Evolutionary conservation across 2,329 filamentous ascomycete genomes (phyloP), one percentile per base, ranked within the genome.

Genomic region (Aspergillus sp.): DNA sequence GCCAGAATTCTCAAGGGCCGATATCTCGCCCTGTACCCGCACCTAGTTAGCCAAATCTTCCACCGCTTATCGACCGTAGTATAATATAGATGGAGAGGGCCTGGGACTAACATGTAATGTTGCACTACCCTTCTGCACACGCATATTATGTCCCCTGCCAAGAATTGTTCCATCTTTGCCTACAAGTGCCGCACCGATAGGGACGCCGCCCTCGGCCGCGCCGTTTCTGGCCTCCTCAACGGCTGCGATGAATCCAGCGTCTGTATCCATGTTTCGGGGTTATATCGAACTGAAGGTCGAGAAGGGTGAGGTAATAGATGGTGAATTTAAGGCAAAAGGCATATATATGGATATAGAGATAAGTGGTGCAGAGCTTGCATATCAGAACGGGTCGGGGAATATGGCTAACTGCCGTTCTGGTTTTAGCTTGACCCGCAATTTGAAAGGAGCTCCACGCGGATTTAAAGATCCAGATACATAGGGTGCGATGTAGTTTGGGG

Each of bases 131-230:
- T 86, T 87, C 73, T 93, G 90, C 17, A 91, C 84, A 56, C 90
- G 81, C 86, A 89, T 86, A 67, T 93, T 93, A 71, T 89, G 89
- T 11, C 89, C 89, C 58, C 83, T 80, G 17, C 89, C 89, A 4
- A 92, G 79, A 41, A 92, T 84, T 62, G 81, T 86, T 60, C 90
- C 90, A 64, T 90, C 84, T 56, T 82, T 82, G 40, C 84, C 83
- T n/a, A 92, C 82, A 24, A 93, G 79, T 58, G 79, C 82, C 44
- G 84, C 84, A 44, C 84, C 84, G 56, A 84, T 80, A 2, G 84
- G 84, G 2, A 86, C 79, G 45, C 84, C 84, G 51, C 83, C 84
- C 70, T 86, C 83, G n/a, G 74, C 72, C 52, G 75, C 76, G 52
- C 84, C 81, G 64, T 79, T 73, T 66, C 77, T 80, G 12, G 84